These are phyloP conservation scores for Pittosporum tobira DNA, from an alignment of 129 eudicot species.

Conservation along the genomic window DNA sequence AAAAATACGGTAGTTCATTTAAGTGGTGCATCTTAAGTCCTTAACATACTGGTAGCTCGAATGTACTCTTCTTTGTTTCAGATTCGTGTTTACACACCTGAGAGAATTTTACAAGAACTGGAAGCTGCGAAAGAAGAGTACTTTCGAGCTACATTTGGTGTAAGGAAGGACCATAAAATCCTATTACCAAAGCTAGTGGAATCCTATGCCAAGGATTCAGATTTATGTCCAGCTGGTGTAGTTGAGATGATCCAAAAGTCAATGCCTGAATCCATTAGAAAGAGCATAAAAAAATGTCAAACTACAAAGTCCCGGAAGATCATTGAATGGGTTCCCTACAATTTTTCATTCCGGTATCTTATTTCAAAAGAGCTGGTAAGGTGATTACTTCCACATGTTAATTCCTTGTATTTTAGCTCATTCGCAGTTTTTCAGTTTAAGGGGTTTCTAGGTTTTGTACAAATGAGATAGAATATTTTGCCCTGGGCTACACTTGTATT, in stretches of 20 bases:
- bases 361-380: conserved; percentile 68
- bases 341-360: conserved; percentile 75
- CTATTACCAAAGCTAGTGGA: conserved; percentile 70
- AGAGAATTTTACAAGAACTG: conserved; percentile 65
- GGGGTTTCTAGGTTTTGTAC: conserved; percentile 17
- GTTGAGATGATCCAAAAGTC: conserved; percentile 76
- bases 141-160: conserved; percentile 88
- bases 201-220: conserved; percentile 71
- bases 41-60: too few species aligned
- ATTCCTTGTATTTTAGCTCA: conserved; percentile 4
- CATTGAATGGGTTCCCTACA: conserved; percentile 86
- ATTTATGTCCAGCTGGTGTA: conserved; percentile 49
- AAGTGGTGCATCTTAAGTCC: too few species aligned
- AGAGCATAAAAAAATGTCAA: conserved; percentile 72
- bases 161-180: conserved; percentile 59
- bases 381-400: conserved; percentile 23
- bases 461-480: conserved; percentile 20
- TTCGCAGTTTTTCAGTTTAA: conserved; percentile 1
- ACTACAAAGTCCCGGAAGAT: conserved; percentile 47
- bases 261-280: conserved; percentile 69
- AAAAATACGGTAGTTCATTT: too few species aligned
- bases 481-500: neutral
- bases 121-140: conserved; percentile 92
- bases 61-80: conserved; percentile 10
- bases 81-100: conserved; percentile 87